These are phyloP conservation scores for Citrus trifoliata DNA, from an alignment of 345 rosid species.

Conservation along the genomic window DNA sequence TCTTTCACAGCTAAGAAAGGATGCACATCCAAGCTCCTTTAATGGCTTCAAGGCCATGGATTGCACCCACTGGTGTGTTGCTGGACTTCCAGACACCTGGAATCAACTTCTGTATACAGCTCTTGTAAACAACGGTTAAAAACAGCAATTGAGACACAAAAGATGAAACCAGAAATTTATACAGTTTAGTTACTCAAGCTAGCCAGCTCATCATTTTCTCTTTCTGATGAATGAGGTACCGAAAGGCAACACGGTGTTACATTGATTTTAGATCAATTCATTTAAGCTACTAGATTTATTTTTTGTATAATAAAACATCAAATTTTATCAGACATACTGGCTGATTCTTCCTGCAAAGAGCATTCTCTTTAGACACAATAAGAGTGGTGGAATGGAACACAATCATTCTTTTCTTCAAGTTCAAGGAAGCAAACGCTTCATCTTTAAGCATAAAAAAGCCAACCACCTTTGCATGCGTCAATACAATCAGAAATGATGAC, in stretches of 20 bases:
- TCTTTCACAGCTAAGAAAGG: constrained; percentile 67
- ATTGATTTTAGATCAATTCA: background rate
- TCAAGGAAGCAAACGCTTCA: background rate
- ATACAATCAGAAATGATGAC: background rate
- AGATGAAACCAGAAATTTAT: background rate
- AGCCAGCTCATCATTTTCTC: background rate
- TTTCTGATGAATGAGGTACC: background rate
- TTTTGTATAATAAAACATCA: background rate
- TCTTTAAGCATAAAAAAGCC: background rate
- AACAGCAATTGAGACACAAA: background rate
- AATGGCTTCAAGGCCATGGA: constrained; percentile 58
- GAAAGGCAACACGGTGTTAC: background rate
- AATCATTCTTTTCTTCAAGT: constrained; percentile 13
- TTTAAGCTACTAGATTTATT: background rate
- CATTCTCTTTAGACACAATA: background rate
- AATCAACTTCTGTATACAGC: constrained; percentile 48
- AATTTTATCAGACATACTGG: background rate
- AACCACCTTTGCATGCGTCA: background rate
- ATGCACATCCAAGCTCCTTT: constrained; percentile 54
- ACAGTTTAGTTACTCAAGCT: background rate
- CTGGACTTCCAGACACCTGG: constrained; percentile 68
- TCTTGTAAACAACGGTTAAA: constrained; percentile 15
- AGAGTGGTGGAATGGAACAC: constrained; percentile 17
- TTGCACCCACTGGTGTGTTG: constrained; percentile 77
- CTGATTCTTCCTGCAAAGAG: background rate